Percentiles rank a stretch among this genome's conserved stretches.
phyloP scores from a whole-genome alignment of 208 protist species.

The Novymonas esmeraldas region DNA sequence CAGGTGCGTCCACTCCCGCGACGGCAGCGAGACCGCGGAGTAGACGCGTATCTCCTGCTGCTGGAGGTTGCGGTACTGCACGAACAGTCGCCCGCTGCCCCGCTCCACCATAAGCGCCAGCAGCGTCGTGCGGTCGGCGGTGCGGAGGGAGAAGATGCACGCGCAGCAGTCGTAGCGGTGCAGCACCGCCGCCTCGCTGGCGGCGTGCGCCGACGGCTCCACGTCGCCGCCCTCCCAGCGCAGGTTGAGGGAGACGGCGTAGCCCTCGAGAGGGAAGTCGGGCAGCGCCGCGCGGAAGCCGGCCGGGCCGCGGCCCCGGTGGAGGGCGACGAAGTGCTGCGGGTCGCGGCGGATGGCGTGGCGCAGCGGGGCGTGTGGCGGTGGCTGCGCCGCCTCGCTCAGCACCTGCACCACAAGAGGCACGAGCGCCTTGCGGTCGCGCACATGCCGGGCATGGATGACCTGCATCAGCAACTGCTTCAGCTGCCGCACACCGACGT shows the following conservation, averaged over 20 bases:
- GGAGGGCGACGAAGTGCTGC: constrained; percentile 34
- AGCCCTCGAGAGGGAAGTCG: constrained; percentile 72
- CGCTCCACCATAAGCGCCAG: constrained; percentile 34
- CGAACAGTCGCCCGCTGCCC: constrained; percentile 23
- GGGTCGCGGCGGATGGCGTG: constrained; percentile 1
- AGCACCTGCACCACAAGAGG: constrained; percentile 67
- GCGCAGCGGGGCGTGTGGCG: not conserved
- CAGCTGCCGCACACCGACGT: constrained; percentile 77
- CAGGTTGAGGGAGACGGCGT: constrained; percentile 74
- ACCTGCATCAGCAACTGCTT: constrained; percentile 75
- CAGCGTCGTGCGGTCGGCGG: constrained; percentile 30
- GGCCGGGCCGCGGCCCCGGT: constrained; percentile 41
- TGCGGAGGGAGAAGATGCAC: constrained; percentile 32
- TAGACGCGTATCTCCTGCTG: constrained; percentile 31
- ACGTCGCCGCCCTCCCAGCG: constrained; percentile 42
- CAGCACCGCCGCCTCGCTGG: not conserved
- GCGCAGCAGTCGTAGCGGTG: constrained; percentile 4
- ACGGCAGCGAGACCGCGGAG: constrained; percentile 19
- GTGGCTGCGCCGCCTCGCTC: constrained; percentile 33
- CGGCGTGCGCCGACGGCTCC: not conserved
- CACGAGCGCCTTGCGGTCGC: constrained; percentile 39
- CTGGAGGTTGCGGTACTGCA: constrained; percentile 36
- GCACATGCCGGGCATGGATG: constrained; percentile 42
- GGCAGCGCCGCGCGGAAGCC: constrained; percentile 59
- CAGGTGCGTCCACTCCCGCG: constrained; percentile 27